Evolutionary conservation across 163 green algal species (phyloP), one percentile per base, ranked within the genome.

Genomic region (Volvox carteri): DNA sequence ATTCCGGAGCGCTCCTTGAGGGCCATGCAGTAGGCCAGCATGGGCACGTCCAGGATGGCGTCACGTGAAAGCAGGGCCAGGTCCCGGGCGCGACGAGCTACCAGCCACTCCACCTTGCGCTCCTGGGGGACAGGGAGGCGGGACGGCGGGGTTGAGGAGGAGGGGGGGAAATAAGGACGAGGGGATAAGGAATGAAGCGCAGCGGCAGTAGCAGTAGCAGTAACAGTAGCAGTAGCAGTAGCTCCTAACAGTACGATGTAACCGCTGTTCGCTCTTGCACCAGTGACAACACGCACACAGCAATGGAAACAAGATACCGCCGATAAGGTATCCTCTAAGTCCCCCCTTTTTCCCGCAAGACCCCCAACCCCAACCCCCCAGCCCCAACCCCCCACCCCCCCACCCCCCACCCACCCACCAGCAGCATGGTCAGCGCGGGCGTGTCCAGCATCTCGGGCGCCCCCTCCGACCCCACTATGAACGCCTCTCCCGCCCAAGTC

Each of bases 401-500:
- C 65, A 75, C 30, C 65, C 30, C 9, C 65, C 30, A 42, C 78
- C 50, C 39, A 50, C 62, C 4, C 62, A 87, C 80, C 80, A 70
- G 68, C 70, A 89, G 68, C 37, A 89, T 16, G 14, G 50, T 30
- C 21, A 89, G 68, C 52, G 70, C 84, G 5, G 84, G 68, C 84
- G 25, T 56, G 33, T 79, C 67, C 81, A 87, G 67, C 81, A 73
- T 41, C 81, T 80, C 81, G 12, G 81, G 81, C 33, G 81, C 81
- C 44, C 81, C 81, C 33, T 87, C 81, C 14, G 81, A 21, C 23
- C 81, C 65, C 41, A 93, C 37, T 16, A 87, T 78, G 67, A 91
- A 92, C 18, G 91, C 91, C 62, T 92, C 85, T 14, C 79, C 88
- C 14, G 87, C 86, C 91, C 91, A 93, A 0, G 84, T 88, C 37